Evolutionary conservation across 2,329 filamentous ascomycete species (phyloP).

Genomic region (Lizonia empirigonia): DNA sequence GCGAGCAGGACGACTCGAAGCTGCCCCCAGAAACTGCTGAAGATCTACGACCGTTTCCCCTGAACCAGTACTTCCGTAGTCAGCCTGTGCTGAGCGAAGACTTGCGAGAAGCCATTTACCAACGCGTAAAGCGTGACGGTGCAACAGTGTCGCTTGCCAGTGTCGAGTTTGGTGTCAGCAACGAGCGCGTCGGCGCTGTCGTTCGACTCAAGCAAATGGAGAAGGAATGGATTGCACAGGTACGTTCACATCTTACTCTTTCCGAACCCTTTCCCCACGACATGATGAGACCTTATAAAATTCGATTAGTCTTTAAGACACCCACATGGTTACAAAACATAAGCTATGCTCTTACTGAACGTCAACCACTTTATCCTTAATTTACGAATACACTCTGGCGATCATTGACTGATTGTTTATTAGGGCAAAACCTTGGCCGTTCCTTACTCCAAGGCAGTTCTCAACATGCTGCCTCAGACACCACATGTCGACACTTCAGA

Average conservation of each 20-base stretch:
- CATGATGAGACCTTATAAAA: conserved; percentile 73
- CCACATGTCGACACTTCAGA: conserved; percentile 47
- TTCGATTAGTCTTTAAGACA: conserved; percentile 99
- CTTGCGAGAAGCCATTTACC: conserved; percentile 75
- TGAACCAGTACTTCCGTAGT: conserved; percentile 73
- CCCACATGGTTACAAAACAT: conserved; percentile 81
- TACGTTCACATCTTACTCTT: conserved; percentile 57
- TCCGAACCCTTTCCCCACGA: conserved; percentile 15
- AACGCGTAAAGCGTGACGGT: conserved; percentile 67
- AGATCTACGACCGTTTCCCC: conserved; percentile 68
- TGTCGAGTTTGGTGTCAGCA: conserved; percentile 76
- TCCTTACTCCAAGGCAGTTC: conserved; percentile 77
- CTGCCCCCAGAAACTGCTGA: conserved; percentile 40
- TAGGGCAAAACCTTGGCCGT: conserved; percentile 78
- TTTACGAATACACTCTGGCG: not conserved
- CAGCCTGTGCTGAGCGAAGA: conserved; percentile 75
- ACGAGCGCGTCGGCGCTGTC: conserved; percentile 83
- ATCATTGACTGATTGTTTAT: conserved; percentile 24
- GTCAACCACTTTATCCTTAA: conserved; percentile 12
- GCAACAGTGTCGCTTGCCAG: conserved; percentile 74
- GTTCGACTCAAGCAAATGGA: conserved; percentile 86
- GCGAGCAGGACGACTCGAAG: conserved; percentile 24
- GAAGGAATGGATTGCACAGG: conserved; percentile 75
- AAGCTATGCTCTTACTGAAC: conserved; percentile 75
- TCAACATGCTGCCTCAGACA: conserved; percentile 78